These are phyloP conservation scores for Starmera caribaea DNA, from an alignment of 805 yeast genomes.

Conservation along the genomic window DNA sequence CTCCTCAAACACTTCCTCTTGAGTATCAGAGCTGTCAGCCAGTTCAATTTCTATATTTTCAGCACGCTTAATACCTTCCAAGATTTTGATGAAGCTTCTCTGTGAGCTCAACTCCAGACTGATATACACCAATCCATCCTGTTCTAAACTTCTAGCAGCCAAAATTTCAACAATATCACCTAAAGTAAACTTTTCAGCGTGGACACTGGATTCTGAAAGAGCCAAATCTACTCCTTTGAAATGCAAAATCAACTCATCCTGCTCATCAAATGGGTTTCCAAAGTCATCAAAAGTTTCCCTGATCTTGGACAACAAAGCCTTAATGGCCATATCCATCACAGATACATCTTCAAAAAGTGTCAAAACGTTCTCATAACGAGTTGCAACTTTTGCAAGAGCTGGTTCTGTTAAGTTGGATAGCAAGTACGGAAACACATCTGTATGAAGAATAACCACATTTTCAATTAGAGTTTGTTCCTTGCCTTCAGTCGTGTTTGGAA, in stretches of 20 bases:
- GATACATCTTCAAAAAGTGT: slow-evolving; percentile 12
- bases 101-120: slow-evolving; percentile 7
- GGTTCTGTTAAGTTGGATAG: slow-evolving; percentile 10
- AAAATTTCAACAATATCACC: slow-evolving; percentile 11
- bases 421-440: slow-evolving; percentile 11
- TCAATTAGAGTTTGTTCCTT: background rate
- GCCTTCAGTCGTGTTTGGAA: background rate
- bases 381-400: background rate
- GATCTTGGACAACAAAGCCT: slow-evolving; percentile 9
- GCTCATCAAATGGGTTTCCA: slow-evolving; percentile 12
- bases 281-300: slow-evolving; percentile 9
- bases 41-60: background rate
- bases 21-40: background rate
- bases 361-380: slow-evolving; percentile 7
- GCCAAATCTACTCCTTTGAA: slow-evolving; percentile 13
- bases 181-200: slow-evolving; percentile 10
- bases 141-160: slow-evolving; percentile 1
- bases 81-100: slow-evolving; percentile 6
- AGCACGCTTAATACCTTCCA: background rate
- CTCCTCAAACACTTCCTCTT: too few relatives aligned
- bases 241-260: slow-evolving; percentile 9
- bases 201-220: slow-evolving; percentile 10
- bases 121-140: slow-evolving; percentile 6
- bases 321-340: slow-evolving; percentile 5
- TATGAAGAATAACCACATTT: slow-evolving; percentile 7